Conservation (phyloP, 257 asterid genomes). For the Scutellaria barbata region DNA sequence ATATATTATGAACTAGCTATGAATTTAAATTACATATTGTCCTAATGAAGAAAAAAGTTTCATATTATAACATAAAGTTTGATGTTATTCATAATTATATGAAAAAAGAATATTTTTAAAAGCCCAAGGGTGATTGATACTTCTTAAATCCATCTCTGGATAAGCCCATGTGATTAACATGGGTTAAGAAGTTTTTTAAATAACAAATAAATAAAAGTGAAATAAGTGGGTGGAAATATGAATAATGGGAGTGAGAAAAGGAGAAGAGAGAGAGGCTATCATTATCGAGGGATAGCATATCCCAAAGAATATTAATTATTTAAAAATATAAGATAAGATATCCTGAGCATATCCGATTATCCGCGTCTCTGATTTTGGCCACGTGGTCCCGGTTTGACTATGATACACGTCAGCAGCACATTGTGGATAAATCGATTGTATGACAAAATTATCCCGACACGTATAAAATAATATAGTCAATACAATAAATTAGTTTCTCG, state of each 20-base stretch:
- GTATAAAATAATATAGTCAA: too few relatives aligned
- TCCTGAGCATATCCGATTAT: slow-evolving; percentile 36
- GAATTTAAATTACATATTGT: too few relatives aligned
- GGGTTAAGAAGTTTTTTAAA: not conserved
- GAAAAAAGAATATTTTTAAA: too few relatives aligned
- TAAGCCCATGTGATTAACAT: slow-evolving; percentile 25
- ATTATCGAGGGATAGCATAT: slow-evolving; percentile 15
- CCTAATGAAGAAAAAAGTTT: not conserved
- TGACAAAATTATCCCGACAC: too few relatives aligned
- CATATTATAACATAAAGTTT: too few relatives aligned
- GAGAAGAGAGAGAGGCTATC: not conserved
- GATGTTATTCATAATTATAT: too few relatives aligned
- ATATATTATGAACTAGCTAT: too few relatives aligned
- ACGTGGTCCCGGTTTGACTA: slow-evolving; percentile 1
- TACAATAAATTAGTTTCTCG: too few relatives aligned
- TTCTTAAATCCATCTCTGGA: not conserved
- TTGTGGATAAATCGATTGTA: too few relatives aligned
- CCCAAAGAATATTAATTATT: not conserved
- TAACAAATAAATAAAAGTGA: not conserved
- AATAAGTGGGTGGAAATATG: slow-evolving; percentile 4
- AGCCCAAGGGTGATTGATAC: too few relatives aligned
- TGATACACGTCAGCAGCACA: slow-evolving; percentile 31
- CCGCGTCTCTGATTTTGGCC: slow-evolving; percentile 21
- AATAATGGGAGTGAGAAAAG: not conserved
- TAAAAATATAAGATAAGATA: slow-evolving; percentile 9